These are phyloP conservation scores for Kentomonas sorsogonicus DNA, from an alignment of 208 protist species.

Conservation along the genomic window DNA sequence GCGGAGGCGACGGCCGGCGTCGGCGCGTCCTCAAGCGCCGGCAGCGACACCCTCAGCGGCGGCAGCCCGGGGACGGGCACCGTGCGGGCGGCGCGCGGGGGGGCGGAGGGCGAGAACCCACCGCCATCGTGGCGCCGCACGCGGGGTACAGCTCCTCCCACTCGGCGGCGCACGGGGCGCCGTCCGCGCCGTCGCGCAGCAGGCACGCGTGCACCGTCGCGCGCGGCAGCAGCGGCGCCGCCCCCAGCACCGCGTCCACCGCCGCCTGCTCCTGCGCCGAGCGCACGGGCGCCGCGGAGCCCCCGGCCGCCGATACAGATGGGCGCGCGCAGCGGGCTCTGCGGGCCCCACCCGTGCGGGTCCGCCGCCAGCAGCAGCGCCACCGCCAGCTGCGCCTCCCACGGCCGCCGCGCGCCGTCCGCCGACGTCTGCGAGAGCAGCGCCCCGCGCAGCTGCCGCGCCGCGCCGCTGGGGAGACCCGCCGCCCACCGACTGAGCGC, in stretches of 20 bases:
- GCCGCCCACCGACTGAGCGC: conserved; percentile 52
- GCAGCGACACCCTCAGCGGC: background rate
- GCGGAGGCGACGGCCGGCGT: background rate
- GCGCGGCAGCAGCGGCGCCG: conserved; percentile 39
- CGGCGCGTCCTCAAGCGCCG: background rate
- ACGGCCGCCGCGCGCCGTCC: background rate
- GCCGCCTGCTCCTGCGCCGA: conserved; percentile 64
- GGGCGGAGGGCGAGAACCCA: background rate
- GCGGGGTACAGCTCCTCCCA: background rate
- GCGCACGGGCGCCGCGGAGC: conserved; percentile 43
- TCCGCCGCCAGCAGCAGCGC: conserved; percentile 43
- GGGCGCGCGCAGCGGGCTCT: conserved; percentile 58
- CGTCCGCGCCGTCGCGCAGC: background rate
- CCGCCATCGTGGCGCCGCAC: background rate
- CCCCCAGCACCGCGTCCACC: conserved; percentile 49
- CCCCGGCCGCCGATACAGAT: too few relatives aligned
- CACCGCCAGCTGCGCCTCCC: conserved; percentile 25
- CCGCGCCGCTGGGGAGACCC: conserved; percentile 32
- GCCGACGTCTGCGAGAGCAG: conserved; percentile 44
- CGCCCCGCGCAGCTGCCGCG: conserved; percentile 27
- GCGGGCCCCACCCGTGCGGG: conserved; percentile 27
- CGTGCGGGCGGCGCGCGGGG: background rate
- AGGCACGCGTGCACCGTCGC: conserved; percentile 22
- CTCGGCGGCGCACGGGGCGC: background rate
- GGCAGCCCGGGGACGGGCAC: background rate